phyloP scores from a whole-genome alignment of 2,329 filamentous ascomycete species.

The Aspergillus chevalieri region DNA sequence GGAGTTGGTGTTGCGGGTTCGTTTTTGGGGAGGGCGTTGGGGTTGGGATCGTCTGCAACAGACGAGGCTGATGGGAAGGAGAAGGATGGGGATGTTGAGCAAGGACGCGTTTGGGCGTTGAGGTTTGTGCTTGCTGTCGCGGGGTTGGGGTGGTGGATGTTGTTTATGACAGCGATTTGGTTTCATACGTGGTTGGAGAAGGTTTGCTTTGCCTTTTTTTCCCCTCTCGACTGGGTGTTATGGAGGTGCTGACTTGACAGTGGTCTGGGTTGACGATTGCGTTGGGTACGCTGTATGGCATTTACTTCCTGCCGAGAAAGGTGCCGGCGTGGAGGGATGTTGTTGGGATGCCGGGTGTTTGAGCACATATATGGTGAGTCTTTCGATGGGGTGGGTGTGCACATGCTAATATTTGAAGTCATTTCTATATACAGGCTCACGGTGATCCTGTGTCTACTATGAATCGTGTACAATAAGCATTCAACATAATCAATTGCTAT shows the following conservation, averaged over 20 bases:
- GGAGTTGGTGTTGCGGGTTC: conserved; percentile 49
- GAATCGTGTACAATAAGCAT: too few species aligned
- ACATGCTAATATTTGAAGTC: neutral
- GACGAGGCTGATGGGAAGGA: conserved; percentile 21
- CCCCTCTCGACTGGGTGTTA: conserved; percentile 3
- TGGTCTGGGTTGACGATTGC: conserved; percentile 47
- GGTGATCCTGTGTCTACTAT: too few species aligned
- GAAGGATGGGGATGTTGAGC: conserved; percentile 20
- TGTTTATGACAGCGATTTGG: conserved; percentile 96
- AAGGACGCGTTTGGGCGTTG: conserved; percentile 48
- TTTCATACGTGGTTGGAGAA: conserved; percentile 99
- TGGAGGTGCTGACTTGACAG: conserved; percentile 23
- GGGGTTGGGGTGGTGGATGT: conserved; percentile 81
- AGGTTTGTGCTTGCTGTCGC: conserved; percentile 54
- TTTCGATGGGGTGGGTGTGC: neutral
- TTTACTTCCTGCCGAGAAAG: conserved; percentile 47
- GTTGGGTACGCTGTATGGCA: conserved; percentile 42
- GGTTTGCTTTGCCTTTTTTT: conserved; percentile 36
- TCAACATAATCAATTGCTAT: neutral
- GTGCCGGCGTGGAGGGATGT: conserved; percentile 39
- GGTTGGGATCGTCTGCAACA: too few species aligned
- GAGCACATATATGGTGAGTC: conserved; percentile 4
- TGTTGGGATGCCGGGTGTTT: conserved; percentile 40
- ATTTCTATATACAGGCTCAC: too few species aligned
- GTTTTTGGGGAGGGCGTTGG: neutral